Evolutionary conservation across 2,329 filamentous ascomycete species (phyloP).

Genomic region (Fusarium nodosum): DNA sequence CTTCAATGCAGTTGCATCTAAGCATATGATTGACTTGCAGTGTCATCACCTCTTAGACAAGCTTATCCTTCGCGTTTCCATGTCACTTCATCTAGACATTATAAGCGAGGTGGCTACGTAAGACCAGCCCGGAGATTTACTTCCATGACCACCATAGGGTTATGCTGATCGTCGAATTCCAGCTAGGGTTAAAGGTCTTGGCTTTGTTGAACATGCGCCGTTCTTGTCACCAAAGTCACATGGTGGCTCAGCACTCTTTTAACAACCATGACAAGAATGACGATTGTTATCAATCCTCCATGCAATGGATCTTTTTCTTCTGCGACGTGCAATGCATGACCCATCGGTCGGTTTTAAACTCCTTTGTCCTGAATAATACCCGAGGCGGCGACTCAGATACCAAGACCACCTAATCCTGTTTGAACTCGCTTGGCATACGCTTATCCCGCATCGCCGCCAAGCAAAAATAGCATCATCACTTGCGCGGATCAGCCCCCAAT

Average conservation of each 20-base stretch:
- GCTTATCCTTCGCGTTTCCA: neutral
- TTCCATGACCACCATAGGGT: neutral
- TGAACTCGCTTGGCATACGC: slow-evolving; percentile 18
- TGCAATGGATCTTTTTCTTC: neutral
- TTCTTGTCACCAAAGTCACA: neutral
- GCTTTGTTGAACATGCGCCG: neutral
- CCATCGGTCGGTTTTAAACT: neutral
- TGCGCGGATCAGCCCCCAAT: neutral
- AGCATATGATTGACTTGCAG: neutral
- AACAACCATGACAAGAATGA: neutral
- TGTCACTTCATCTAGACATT: neutral
- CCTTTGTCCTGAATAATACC: neutral
- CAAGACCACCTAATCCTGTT: slow-evolving; percentile 22
- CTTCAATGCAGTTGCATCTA: no score
- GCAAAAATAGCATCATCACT: slow-evolving; percentile 31
- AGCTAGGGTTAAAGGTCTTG: neutral
- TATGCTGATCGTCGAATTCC: neutral
- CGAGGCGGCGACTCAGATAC: neutral
- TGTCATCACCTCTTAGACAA: neutral
- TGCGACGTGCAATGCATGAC: neutral
- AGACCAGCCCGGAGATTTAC: neutral
- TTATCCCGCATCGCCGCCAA: slow-evolving; percentile 21
- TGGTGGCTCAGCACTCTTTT: neutral
- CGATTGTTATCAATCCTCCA: neutral
- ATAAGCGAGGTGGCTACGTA: neutral